Evolutionary conservation across 2,329 filamentous ascomycete species (phyloP), one percentile per base, ranked within the genome.

Genomic region (Aspergillus ustus): DNA sequence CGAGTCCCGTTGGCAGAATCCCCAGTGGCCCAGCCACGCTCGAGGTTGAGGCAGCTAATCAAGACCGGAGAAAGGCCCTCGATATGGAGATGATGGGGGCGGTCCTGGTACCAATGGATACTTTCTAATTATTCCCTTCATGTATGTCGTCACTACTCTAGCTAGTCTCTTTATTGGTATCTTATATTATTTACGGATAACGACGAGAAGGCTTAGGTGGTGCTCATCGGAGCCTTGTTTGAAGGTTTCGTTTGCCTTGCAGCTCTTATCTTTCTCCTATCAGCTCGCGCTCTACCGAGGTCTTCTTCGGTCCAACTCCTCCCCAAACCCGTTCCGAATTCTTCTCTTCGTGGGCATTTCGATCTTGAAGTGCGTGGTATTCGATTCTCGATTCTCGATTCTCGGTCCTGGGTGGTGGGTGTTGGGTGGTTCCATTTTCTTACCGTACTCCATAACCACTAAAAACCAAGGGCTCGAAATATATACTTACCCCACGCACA

Each of bases 261-360:
- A 20, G 22, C 8, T n/a, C 56, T 52, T 59, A 59, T 52, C 56
- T 59, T 59, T 59, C 56, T 44, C 49, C 40, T 59, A 52, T 59
- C 56, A 52, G 22, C 34, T 53, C 20, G 25, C 37, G 31, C 9
- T 17, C 34, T 44, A 28, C 51, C 51, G 51, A 53, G 51, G 51
- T 19, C 25, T 13, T 51, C 48, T 29, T 29, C 22, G 29, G 17
- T 37, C 19, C 7, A 11, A 37, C 22, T 40, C 40, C 40, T 25
- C 51, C 11, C 31, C 20, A 20, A n/a, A 53, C 9, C n/a, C 37
- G 51, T 17, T 43, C 37, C n/a, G 17, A 11, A 4, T 13, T 15
- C 34, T 11, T 40, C 34, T 40, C 11, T 40, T 13, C 11, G 13
- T 40, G 34, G 34, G 34, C 34, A 40, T 13, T 25, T 25, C 25